Percentiles rank a stretch among this genome's conserved stretches.
phyloP scores from a whole-genome alignment of 192 early-diverging fungal genomes.

The Thoreauomyces humboldtii region DNA sequence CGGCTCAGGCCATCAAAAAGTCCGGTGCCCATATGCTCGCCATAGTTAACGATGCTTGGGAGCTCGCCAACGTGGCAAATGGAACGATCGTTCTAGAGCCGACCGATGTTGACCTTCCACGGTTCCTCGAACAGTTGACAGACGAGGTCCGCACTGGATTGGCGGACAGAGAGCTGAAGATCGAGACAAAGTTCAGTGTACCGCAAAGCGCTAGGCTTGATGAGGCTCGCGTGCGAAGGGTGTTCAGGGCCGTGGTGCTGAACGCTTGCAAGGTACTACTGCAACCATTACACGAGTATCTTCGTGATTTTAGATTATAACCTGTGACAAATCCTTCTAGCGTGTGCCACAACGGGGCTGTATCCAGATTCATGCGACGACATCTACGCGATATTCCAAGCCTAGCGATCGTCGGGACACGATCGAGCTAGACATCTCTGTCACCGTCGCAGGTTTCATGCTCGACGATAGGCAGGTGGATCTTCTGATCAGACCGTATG shows the following conservation, averaged over 20 bases:
- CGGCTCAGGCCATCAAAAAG: neutral
- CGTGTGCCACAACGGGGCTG: neutral
- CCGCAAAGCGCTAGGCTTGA: conserved; percentile 2
- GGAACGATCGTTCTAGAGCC: neutral
- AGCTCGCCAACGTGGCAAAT: conserved; percentile 7
- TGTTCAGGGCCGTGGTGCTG: neutral
- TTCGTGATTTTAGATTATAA: no score
- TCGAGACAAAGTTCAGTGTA: conserved; percentile 10
- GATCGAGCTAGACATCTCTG: conserved; percentile 1
- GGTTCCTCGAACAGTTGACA: conserved; percentile 11
- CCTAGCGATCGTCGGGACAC: neutral
- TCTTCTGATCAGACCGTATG: conserved; percentile 14
- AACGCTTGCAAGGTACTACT: conserved; percentile 21
- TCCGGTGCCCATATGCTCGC: neutral
- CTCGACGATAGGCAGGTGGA: neutral
- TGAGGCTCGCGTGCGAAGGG: neutral
- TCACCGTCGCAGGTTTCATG: conserved; percentile 1
- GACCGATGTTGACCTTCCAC: neutral
- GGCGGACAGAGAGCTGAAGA: neutral
- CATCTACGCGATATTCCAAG: neutral
- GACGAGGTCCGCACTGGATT: neutral
- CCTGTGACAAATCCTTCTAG: no score
- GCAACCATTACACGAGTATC: no score
- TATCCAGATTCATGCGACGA: neutral
- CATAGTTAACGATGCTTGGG: conserved; percentile 1